Conservation (phyloP, 1,284 basidiomycete species). For the Peniophora sp. region DNA sequence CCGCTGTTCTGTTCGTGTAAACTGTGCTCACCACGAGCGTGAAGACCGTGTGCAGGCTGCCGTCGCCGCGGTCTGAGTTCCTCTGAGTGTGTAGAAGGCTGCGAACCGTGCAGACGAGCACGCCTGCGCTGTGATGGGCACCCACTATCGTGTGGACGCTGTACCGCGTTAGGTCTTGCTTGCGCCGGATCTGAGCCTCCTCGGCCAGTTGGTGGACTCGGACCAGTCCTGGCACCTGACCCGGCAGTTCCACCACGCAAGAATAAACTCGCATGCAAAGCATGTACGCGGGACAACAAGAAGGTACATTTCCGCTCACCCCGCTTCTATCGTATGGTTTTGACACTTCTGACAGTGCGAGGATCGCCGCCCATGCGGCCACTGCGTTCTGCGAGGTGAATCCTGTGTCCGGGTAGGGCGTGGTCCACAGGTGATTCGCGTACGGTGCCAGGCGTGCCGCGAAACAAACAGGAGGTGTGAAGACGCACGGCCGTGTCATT, state of each 20-base stretch:
- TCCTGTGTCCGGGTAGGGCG: constrained; percentile 47
- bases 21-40: not conserved
- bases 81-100: not conserved
- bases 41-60: not conserved
- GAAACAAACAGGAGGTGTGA: constrained; percentile 48
- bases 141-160: not conserved
- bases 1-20: not conserved
- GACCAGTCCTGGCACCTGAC: not conserved
- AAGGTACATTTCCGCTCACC: constrained; percentile 29
- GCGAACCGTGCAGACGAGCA: not conserved
- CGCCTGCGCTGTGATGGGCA: not conserved
- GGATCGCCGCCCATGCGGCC: constrained; percentile 48
- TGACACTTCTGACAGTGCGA: constrained; percentile 33
- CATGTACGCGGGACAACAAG: constrained; percentile 52
- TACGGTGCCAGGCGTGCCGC: constrained; percentile 49
- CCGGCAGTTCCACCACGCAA: not conserved
- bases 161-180: not conserved
- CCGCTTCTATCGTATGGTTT: not conserved
- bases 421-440: constrained; percentile 43
- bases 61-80: not conserved
- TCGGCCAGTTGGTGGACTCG: not conserved
- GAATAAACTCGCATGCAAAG: constrained; percentile 44
- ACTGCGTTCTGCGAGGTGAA: constrained; percentile 43
- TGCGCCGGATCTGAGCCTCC: not conserved
- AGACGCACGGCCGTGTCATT: constrained; percentile 44